Percentiles rank a stretch among this genome's conserved stretches.
phyloP scores from a whole-genome alignment of 495 filamentous ascomycete genomes.

The Neurospora sp. region DNA sequence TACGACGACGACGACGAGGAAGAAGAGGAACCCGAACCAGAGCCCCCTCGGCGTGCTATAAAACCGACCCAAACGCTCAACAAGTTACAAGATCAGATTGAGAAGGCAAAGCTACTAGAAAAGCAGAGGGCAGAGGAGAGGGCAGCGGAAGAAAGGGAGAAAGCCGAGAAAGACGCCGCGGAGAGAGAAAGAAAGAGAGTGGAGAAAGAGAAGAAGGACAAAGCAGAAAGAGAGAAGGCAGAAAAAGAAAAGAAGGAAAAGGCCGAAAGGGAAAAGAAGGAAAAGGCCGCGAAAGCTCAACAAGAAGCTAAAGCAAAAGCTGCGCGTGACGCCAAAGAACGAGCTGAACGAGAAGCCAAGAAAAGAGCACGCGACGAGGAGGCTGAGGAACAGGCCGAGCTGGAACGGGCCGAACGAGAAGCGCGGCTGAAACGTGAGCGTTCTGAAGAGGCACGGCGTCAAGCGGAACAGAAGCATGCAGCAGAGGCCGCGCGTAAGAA shows the following conservation, averaged over 20 bases:
- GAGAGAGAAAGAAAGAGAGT: not conserved
- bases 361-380: slow-evolving; percentile 14
- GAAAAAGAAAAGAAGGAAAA: not conserved
- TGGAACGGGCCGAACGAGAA: slow-evolving; percentile 11
- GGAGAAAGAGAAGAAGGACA: not conserved
- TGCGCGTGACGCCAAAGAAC: slow-evolving; percentile 1
- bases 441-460: not conserved
- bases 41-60: not conserved
- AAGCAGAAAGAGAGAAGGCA: not conserved
- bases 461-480: slow-evolving; percentile 2
- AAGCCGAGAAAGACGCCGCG: not conserved
- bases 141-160: not conserved
- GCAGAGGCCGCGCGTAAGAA: slow-evolving; percentile 4
- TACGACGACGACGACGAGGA: not conserved
- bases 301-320: not conserved
- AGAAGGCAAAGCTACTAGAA: not conserved
- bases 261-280: not conserved
- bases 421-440: slow-evolving; percentile 4
- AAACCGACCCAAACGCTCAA: not conserved
- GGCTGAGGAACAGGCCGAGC: slow-evolving; percentile 8
- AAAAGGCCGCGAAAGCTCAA: not conserved
- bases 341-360: not conserved
- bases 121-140: not conserved
- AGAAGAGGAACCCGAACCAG: not conserved
- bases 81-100: not conserved